Conservation (phyloP, 1,139 yeast genomes). For the Blastobotrys arbuscula region DNA sequence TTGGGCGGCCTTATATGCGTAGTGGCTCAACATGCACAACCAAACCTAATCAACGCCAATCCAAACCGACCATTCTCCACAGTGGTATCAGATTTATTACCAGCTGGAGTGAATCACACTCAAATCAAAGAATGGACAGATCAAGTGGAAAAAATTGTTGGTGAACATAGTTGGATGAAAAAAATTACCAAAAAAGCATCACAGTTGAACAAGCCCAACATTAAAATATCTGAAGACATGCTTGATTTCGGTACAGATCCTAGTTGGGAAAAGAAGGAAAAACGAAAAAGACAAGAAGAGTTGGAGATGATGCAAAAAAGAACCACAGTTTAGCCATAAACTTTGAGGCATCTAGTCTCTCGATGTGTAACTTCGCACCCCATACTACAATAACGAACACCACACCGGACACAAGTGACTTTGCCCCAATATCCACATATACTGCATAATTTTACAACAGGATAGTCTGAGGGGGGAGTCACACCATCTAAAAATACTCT, state of each 20-base stretch:
- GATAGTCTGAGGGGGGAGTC: constrained; percentile 33
- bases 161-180: constrained; percentile 35
- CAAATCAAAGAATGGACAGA: constrained; percentile 10
- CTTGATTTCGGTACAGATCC: constrained; percentile 3
- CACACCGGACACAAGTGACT: constrained; percentile 36
- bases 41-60: constrained; percentile 19
- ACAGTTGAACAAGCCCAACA: neutral
- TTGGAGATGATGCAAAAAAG: neutral
- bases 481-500: constrained; percentile 29
- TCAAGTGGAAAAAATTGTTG: constrained; percentile 26
- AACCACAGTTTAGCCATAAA: constrained; percentile 18
- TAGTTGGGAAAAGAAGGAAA: constrained; percentile 1
- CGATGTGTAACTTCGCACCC: constrained; percentile 36
- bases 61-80: constrained; percentile 10
- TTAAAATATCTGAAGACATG: constrained; percentile 8
- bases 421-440: constrained; percentile 41
- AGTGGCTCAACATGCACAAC: constrained; percentile 31
- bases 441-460: constrained; percentile 34
- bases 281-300: neutral
- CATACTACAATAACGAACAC: constrained; percentile 35
- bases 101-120: constrained; percentile 9
- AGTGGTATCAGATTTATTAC: constrained; percentile 12
- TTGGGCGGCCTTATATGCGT: constrained; percentile 33
- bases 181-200: constrained; percentile 22
- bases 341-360: constrained; percentile 39